phyloP scores from a whole-genome alignment of 2,329 filamentous ascomycete species.

The Zymoseptoria tritici region DNA sequence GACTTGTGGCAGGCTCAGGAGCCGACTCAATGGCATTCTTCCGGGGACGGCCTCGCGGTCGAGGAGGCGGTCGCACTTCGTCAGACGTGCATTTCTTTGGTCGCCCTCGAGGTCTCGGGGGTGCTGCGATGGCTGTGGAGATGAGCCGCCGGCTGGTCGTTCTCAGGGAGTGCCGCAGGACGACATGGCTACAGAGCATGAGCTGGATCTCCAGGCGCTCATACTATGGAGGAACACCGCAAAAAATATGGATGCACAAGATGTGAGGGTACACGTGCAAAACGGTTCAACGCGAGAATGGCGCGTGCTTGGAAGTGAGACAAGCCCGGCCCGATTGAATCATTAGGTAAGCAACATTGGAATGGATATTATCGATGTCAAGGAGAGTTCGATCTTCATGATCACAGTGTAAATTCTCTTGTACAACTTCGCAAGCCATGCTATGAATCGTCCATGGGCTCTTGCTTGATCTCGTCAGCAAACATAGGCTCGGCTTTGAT shows the following conservation, averaged over 20 bases:
- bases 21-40: neutral
- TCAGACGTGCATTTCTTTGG: neutral
- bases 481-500: slow-evolving; percentile 15
- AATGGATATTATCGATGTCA: neutral
- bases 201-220: slow-evolving; percentile 8
- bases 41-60: neutral
- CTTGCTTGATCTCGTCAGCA: slow-evolving; percentile 19
- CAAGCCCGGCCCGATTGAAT: neutral
- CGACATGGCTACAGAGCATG: slow-evolving; percentile 13
- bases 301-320: neutral
- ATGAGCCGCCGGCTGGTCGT: slow-evolving; percentile 1
- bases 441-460: slow-evolving; percentile 16
- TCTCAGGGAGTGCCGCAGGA: slow-evolving; percentile 5
- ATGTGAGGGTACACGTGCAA: neutral
- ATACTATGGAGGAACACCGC: neutral
- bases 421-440: neutral
- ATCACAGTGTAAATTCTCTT: neutral
- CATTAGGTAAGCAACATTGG: neutral
- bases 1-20: neutral
- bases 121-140: neutral
- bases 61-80: neutral
- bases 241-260: neutral
- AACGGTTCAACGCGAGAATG: neutral
- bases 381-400: neutral
- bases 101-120: slow-evolving; percentile 1